Base-by-base conservation (phyloP, 192 early-diverging fungal genomes). In the Gryganskiella cystojenkinii region DNA sequence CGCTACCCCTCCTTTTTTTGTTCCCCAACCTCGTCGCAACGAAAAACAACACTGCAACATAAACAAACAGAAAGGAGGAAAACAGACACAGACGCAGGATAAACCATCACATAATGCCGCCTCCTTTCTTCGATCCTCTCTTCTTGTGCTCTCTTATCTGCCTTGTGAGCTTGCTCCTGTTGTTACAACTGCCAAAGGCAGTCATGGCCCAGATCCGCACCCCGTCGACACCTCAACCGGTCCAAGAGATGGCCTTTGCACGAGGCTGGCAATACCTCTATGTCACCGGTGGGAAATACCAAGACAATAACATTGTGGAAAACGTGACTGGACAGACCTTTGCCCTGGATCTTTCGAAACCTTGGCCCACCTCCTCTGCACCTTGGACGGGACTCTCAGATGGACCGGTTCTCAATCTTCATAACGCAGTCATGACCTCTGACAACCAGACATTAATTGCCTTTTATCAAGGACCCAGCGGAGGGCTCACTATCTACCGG, bases 401-500 rank as follows among this genome's bases (percentile, higher is more conserved):
- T 4, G 68, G 68, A 17, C 13, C 37, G 10, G 4, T 37, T 7
- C 44, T 28, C 10, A 61, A n/a, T 13, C 46, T 60, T 7, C 17
- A 34, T 1, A 50, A 43, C 25, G 67, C 35, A 0, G 37, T 61
- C 14, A 11, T 10, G 2, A 31, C 42, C 4, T 45, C 57, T 0
- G 58, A 69, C 24, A 69, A 69, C 40, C 47, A 54, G 20, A 69
- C 57, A 0, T 34, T 69, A 4, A 45, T 20, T 2, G 61, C 67
- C 0, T 28, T 69, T 10, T 17, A 28, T 22, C 35, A 37, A 10
- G n/a, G n/a, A n/a, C n/a, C n/a, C 20, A 44, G 30, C 57, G 44
- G 20, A 47, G 1, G 7, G 27, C 25, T 0, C 25, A 37, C 11
- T 53, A 22, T 42, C 33, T 42, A 37, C 11, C 28, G 27, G 28